Base-by-base conservation (phyloP, 2,329 filamentous ascomycete genomes). In the Talaromyces amestolkiae region DNA sequence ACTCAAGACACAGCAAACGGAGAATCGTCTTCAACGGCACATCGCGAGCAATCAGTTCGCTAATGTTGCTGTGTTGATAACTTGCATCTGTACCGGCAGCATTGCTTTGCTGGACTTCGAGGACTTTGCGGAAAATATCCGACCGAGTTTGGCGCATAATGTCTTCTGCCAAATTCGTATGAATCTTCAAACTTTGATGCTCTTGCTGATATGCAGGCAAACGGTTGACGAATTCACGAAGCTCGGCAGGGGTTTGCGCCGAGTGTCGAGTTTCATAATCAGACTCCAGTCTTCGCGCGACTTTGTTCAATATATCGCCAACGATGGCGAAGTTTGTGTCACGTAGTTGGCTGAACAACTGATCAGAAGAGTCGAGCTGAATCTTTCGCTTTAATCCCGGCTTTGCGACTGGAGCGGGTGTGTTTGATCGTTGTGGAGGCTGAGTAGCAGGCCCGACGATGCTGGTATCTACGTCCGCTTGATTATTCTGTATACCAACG, bases 311-410 rank as follows among this genome's bases (percentile, higher is more conserved):
- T 9, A 96, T 81, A 61, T 88, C 89, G 15, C 95, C 95, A 45
- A 99, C 93, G 63, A 97, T 93, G 41, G 93, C 94, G 76, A 98
- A 99, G 75, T 99, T 99, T 47, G 91, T 89, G 75, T 98, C 92
- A 64, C 94, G 89, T 3, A 99, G 83, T 70, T 96, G 91, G 58
- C 89, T 88, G 75, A 94, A 99, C 11, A 99, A 84, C 69, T 91
- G 91, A 75, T 99, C 96, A 15, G 90, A 92, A 2, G 91, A 91
- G 75, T 98, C 94, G 1, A 99, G 85, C 72, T 91, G 86, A 54
- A 99, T 89, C 72, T 96, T 97, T 63, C 93, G 88, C 76, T 96
- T 97, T 73, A 87, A 83, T n/a, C 80, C 89, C 83, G 78, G 88
- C 79, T 79, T 89, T 78, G 65, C 83, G 61, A 72, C 74, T 76